Evolutionary conservation across 2,329 filamentous ascomycete genomes (phyloP), one percentile per base, ranked within the genome.

Genomic region (Bipolaris bicolor): DNA sequence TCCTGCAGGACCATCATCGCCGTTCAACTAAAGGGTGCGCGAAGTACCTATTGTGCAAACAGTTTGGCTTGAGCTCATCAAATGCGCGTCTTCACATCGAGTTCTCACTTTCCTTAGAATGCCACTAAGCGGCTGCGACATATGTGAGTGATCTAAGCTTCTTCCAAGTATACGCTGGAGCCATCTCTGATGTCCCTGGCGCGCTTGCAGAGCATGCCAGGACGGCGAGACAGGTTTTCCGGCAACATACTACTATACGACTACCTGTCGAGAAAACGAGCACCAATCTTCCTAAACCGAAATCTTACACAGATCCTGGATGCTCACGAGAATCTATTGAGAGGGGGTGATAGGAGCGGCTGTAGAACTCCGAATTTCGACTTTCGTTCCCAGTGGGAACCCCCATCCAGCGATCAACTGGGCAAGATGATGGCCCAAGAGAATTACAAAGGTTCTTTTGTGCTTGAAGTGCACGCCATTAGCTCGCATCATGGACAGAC

Each of bases 161-260:
- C 22, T 18, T 20, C 11, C 11, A 31, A 18, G 15, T 31, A 15
- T 13, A 2, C 5, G n/a, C 22, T 20, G 13, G 18, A 26, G 36
- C 33, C 29, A 20, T 5, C 10, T 48, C 55, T 57, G 33, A 57
- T 31, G 44, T 45, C 26, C 16, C 10, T 20, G 20, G 20, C 29
- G 29, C n/a, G 20, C 20, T 18, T 7, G 24, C 34, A 64, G 66
- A 72, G 61, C 58, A 74, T 74, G 71, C 62, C 65, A 43, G 58
- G 49, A 37, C 59, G 52, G 48, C 59, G 59, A 48, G 63, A 64
- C 24, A 51, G 46, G 29, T 66, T 64, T 45, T 52, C 54, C 7
- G 69, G 69, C 36, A 73, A 72, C 36, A 58, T 68, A 10, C 41
- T 69, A 43, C 48, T 71, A 24, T 73, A 72, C 59, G 55, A 66